A percentile compares a stretch with the other conserved stretches of the same genome.
Conservation (phyloP, 768 basidiomycete species). For the Leccinum subgranulosum region DNA sequence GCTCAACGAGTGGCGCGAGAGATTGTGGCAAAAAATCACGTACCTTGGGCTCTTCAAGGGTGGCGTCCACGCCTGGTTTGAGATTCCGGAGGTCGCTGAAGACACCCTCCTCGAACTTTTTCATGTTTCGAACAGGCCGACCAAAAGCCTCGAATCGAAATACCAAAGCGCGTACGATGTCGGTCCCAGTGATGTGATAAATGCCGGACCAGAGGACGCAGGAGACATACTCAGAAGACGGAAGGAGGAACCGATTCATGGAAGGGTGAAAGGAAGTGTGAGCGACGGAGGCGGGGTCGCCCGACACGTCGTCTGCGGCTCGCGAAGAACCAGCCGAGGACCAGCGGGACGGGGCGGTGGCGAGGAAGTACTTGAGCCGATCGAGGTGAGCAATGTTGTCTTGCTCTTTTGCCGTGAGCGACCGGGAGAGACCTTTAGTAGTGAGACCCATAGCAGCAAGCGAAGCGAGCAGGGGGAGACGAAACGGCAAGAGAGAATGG, state of each 20-base stretch:
- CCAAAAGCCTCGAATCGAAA: conserved; percentile 94
- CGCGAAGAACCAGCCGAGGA: conserved; percentile 35
- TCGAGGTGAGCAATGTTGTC: conserved; percentile 75
- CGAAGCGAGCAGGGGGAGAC: neutral
- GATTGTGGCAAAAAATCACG: conserved; percentile 22
- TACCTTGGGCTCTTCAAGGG: conserved; percentile 95
- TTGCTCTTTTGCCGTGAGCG: conserved; percentile 61
- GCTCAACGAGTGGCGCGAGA: neutral
- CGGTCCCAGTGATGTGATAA: conserved; percentile 94
- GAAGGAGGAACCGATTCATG: conserved; percentile 84
- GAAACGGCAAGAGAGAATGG: neutral
- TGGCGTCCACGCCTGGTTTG: conserved; percentile 91
- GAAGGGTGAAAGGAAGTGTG: conserved; percentile 66
- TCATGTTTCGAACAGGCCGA: conserved; percentile 86
- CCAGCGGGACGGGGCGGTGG: conserved; percentile 81
- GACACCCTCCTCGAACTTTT: conserved; percentile 97
- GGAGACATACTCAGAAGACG: conserved; percentile 82
- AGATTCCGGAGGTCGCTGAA: conserved; percentile 92
- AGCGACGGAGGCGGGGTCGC: conserved; percentile 25
- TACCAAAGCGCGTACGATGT: conserved; percentile 93
- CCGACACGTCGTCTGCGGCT: conserved; percentile 13
- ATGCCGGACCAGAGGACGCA: conserved; percentile 91
- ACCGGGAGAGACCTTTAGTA: conserved; percentile 35
- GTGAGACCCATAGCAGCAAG: conserved; percentile 27
- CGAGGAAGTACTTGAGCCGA: conserved; percentile 83